These are phyloP conservation scores for Brassica hybrid DNA, from an alignment of 441 rosid species.

Conservation along the genomic window DNA sequence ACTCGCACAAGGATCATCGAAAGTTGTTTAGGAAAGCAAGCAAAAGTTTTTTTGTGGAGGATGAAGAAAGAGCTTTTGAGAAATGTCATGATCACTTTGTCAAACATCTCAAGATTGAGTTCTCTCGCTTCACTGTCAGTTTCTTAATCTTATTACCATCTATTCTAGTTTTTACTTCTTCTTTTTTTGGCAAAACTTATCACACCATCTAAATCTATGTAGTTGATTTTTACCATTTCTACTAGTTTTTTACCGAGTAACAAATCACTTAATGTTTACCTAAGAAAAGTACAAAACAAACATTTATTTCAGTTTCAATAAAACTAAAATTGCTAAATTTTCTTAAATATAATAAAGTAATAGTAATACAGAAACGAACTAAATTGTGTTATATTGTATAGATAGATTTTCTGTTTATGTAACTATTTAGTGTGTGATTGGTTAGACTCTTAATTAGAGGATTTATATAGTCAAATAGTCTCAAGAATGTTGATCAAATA, in stretches of 20 bases:
- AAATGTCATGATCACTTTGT: constrained; percentile 63
- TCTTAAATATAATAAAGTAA: neutral
- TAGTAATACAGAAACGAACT: neutral
- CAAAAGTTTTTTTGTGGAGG: constrained; percentile 62
- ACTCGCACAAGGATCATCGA: constrained; percentile 62
- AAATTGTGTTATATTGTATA: neutral
- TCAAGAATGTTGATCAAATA: neutral
- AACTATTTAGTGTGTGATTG: neutral
- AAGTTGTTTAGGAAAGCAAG: constrained; percentile 56
- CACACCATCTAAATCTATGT: neutral
- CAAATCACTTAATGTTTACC: neutral
- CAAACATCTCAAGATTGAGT: constrained; percentile 72
- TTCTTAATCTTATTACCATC: neutral
- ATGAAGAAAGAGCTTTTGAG: constrained; percentile 71
- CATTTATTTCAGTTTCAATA: neutral
- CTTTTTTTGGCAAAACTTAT: neutral
- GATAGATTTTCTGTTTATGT: neutral
- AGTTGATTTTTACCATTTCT: neutral
- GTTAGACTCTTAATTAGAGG: neutral
- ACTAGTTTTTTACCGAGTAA: neutral
- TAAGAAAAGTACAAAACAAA: neutral
- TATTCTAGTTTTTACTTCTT: neutral
- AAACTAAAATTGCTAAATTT: constrained; percentile 9
- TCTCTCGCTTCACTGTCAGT: constrained; percentile 75
- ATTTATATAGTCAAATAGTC: neutral